These are phyloP conservation scores for Stagonosporopsis chrysanthemi DNA, from an alignment of 2,329 filamentous ascomycete species.

Conservation along the genomic window DNA sequence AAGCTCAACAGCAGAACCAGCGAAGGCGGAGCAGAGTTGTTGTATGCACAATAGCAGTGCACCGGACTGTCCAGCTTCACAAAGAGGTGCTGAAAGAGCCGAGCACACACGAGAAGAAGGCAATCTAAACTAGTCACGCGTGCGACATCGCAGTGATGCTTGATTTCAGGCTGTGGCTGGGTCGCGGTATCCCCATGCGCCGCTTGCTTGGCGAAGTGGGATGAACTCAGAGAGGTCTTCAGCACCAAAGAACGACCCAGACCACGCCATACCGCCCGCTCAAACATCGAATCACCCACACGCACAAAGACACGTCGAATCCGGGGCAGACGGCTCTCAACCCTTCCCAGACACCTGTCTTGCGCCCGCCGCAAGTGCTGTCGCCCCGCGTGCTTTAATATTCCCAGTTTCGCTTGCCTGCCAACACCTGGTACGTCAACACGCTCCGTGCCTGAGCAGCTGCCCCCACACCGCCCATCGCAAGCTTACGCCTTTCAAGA, in stretches of 20 bases:
- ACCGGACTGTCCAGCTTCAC: neutral
- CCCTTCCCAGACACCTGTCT: conserved; percentile 8
- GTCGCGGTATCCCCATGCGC: conserved; percentile 26
- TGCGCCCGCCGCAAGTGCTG: conserved; percentile 22
- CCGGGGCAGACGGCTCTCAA: conserved; percentile 26
- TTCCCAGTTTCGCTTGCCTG: conserved; percentile 35
- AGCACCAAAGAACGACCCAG: conserved; percentile 17
- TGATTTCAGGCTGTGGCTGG: conserved; percentile 19
- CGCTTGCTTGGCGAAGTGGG: conserved; percentile 15
- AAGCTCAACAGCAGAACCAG: neutral
- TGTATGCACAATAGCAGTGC: neutral
- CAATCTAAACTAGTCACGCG: conserved; percentile 1
- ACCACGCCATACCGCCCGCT: conserved; percentile 32
- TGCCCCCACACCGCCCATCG: conserved; percentile 30
- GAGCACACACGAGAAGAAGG: neutral
- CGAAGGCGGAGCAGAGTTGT: neutral
- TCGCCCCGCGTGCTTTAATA: conserved; percentile 28
- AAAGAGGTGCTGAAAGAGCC: neutral
- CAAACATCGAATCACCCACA: conserved; percentile 28
- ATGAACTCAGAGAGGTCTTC: conserved; percentile 15
- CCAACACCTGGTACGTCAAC: conserved; percentile 49
- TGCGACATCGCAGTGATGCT: conserved; percentile 13
- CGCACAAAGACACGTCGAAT: conserved; percentile 16
- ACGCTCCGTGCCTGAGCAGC: conserved; percentile 36
- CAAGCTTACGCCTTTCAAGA: conserved; percentile 31